Conservation (phyloP, 768 basidiomycete species). For the Boletellus ananiceps region DNA sequence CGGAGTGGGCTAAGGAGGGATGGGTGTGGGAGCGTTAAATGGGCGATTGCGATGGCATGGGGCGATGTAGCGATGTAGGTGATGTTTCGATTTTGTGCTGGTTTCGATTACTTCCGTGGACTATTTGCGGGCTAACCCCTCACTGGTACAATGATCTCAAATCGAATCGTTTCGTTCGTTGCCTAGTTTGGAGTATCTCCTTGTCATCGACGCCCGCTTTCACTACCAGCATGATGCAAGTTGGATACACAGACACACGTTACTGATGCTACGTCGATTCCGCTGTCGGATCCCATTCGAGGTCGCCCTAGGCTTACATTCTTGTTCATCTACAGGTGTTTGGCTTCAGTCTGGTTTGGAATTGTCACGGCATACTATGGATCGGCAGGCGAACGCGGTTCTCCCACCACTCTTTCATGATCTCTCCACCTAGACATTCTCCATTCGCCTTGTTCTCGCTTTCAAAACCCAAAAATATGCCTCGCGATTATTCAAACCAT, state of each 20-base stretch:
- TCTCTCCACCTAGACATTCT: conserved; percentile 1
- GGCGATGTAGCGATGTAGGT: neutral
- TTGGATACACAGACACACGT: neutral
- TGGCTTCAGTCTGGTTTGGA: conserved; percentile 13
- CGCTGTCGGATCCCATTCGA: no score
- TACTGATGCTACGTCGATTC: no score
- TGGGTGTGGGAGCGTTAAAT: conserved; percentile 55
- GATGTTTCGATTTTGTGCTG: no score
- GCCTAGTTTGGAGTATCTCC: no score
- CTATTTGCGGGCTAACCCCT: no score
- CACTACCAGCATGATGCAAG: neutral
- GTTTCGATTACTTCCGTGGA: no score
- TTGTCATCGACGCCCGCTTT: no score
- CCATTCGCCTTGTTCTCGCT: conserved; percentile 8
- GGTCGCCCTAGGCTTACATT: neutral
- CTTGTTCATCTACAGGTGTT: neutral
- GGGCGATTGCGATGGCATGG: neutral
- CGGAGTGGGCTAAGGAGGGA: conserved; percentile 78
- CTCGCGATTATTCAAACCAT: neutral
- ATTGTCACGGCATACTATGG: neutral
- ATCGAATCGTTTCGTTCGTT: no score
- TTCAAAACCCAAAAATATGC: conserved; percentile 14
- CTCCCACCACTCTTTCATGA: neutral
- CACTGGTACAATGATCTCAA: no score
- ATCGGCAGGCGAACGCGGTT: neutral